Conservation (phyloP, 306 rosid species). For the Neltuma alba region DNA sequence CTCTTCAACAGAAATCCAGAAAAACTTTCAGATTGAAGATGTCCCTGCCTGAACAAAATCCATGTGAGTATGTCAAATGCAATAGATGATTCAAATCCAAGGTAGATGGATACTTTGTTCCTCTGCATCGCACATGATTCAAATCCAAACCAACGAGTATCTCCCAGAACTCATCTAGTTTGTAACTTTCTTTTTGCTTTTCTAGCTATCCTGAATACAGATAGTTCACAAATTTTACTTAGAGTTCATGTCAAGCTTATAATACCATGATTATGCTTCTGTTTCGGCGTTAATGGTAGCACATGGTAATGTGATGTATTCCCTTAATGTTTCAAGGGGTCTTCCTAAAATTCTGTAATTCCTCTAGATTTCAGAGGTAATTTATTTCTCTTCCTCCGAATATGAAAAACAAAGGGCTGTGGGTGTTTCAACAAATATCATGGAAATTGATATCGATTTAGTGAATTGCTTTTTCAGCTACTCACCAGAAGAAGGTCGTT, state of each 20-base stretch:
- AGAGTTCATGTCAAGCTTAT: not conserved
- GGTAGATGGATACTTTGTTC: not conserved
- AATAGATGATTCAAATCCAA: too few relatives aligned
- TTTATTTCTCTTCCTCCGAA: not conserved
- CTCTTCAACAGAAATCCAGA: constrained; percentile 19
- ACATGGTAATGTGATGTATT: not conserved
- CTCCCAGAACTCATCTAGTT: not conserved
- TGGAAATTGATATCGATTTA: not conserved
- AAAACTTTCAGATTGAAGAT: constrained; percentile 30
- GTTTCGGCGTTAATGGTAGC: not conserved
- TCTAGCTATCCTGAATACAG: not conserved
- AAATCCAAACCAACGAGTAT: not conserved
- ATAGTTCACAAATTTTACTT: not conserved
- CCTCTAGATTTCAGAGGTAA: not conserved
- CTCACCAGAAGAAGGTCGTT: constrained; percentile 51
- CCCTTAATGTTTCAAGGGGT: not conserved
- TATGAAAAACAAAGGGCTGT: not conserved
- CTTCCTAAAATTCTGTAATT: not conserved
- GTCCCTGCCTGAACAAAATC: constrained; percentile 35
- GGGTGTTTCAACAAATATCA: not conserved
- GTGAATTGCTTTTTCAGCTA: constrained; percentile 41
- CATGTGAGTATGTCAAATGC: constrained; percentile 32
- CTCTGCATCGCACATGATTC: not conserved
- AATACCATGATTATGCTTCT: not conserved
- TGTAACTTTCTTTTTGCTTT: not conserved